Conservation (phyloP, 1,284 basidiomycete genomes). For the Prillingera fragicola region DNA sequence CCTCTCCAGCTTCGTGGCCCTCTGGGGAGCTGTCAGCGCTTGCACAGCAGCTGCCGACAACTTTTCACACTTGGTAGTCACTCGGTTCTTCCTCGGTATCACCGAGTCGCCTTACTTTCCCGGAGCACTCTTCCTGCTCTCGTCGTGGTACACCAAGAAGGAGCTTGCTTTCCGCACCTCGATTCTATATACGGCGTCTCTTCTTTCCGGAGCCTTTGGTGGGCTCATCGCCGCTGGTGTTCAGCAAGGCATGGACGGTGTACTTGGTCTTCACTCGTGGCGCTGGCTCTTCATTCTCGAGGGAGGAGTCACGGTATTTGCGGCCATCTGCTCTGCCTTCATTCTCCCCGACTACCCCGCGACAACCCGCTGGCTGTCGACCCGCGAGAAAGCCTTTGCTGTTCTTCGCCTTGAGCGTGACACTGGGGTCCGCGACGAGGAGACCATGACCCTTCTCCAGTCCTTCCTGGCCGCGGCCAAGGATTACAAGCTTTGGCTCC, state of each 20-base stretch:
- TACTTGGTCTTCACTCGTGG: slow-evolving; percentile 43
- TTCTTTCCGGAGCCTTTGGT: slow-evolving; percentile 47
- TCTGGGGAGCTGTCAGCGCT: slow-evolving; percentile 24
- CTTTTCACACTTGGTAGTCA: slow-evolving; percentile 20
- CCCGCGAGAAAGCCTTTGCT: slow-evolving; percentile 16
- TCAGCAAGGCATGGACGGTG: slow-evolving; percentile 45
- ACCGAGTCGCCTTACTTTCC: slow-evolving; percentile 27
- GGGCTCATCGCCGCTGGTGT: slow-evolving; percentile 46
- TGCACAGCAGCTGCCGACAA: slow-evolving; percentile 15
- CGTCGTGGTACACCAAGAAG: slow-evolving; percentile 18
- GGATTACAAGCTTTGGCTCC: slow-evolving; percentile 29
- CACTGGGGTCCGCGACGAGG: slow-evolving; percentile 16
- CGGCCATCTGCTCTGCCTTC: slow-evolving; percentile 27
- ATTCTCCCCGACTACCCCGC: slow-evolving; percentile 45
- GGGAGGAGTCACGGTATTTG: slow-evolving; percentile 31
- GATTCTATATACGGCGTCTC: slow-evolving; percentile 48
- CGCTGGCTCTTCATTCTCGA: slow-evolving; percentile 46
- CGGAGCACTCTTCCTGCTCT: slow-evolving; percentile 25
- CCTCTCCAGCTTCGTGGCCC: slow-evolving; percentile 22
- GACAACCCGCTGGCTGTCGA: slow-evolving; percentile 38
- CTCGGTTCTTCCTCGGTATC: slow-evolving; percentile 27
- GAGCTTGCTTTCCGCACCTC: slow-evolving; percentile 22
- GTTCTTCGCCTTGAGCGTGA: slow-evolving; percentile 14
- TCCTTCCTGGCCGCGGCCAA: slow-evolving; percentile 17
- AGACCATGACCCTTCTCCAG: slow-evolving; percentile 14